These are phyloP conservation scores for Syncephalis plumigaleata DNA, from an alignment of 371 early-diverging fungal genomes.

Conservation along the genomic window DNA sequence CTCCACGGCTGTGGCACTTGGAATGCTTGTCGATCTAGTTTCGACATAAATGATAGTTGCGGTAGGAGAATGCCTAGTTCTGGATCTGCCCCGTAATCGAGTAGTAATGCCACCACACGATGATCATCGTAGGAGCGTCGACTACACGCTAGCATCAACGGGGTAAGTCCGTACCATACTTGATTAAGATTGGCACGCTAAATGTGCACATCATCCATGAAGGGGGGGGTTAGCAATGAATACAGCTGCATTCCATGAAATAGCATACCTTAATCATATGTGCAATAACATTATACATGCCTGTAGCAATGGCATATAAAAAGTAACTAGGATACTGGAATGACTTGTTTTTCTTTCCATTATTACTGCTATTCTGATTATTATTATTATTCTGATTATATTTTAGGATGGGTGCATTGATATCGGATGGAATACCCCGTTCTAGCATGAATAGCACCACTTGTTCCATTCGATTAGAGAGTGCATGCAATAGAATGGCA, in stretches of 20 bases:
- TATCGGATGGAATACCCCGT: slow-evolving; percentile 17
- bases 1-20: no score
- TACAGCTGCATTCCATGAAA: not conserved
- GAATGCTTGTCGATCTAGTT: no score
- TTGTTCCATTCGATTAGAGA: slow-evolving; percentile 18
- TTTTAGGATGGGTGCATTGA: slow-evolving; percentile 17
- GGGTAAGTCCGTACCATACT: slow-evolving; percentile 20
- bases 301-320: slow-evolving; percentile 17
- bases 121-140: slow-evolving; percentile 6
- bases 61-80: slow-evolving; percentile 16
- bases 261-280: slow-evolving; percentile 17
- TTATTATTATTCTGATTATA: no score
- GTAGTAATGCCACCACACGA: slow-evolving; percentile 12
- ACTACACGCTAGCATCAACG: slow-evolving; percentile 10
- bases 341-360: slow-evolving; percentile 7
- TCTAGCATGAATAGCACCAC: slow-evolving; percentile 18
- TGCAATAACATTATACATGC: slow-evolving; percentile 14
- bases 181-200: slow-evolving; percentile 19
- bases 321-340: slow-evolving; percentile 21
- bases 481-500: slow-evolving; percentile 12
- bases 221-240: not conserved
- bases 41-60: slow-evolving; percentile 6
- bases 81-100: slow-evolving; percentile 20
- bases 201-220: not conserved
- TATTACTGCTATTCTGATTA: slow-evolving; percentile 11